Conservation (phyloP, 495 filamentous ascomycete species). For the Tuber brumale region DNA sequence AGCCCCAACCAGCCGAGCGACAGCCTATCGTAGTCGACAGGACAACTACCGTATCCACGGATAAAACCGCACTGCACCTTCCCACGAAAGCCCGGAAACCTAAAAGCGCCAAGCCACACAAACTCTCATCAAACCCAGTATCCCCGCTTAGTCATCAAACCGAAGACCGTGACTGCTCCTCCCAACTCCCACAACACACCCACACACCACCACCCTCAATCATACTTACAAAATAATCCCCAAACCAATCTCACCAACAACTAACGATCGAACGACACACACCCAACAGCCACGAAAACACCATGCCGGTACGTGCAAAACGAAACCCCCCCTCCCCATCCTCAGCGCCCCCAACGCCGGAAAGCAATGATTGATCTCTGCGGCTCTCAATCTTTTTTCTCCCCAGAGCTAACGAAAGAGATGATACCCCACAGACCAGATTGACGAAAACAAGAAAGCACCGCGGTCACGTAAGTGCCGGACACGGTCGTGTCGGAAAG, state of each 20-base stretch:
- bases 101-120: not conserved
- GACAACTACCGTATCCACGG: not conserved
- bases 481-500: conserved; percentile 87
- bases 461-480: conserved; percentile 91
- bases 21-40: not conserved
- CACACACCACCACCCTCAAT: not conserved
- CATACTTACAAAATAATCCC: not conserved
- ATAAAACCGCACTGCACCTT: not conserved
- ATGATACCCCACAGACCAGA: conserved; percentile 28
- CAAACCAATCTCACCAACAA: not conserved
- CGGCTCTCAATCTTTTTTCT: not conserved
- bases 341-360: not conserved
- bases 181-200: not conserved
- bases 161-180: not conserved
- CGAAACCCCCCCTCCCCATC: not conserved
- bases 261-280: not conserved
- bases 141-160: not conserved
- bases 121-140: not conserved
- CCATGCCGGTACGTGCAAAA: not conserved
- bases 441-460: conserved; percentile 43
- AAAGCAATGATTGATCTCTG: not conserved
- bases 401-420: not conserved
- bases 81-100: not conserved
- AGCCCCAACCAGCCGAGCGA: not conserved
- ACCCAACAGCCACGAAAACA: not conserved